phyloP scores from a whole-genome alignment of 129 eudicot species.

The Deinandra increscens region DNA sequence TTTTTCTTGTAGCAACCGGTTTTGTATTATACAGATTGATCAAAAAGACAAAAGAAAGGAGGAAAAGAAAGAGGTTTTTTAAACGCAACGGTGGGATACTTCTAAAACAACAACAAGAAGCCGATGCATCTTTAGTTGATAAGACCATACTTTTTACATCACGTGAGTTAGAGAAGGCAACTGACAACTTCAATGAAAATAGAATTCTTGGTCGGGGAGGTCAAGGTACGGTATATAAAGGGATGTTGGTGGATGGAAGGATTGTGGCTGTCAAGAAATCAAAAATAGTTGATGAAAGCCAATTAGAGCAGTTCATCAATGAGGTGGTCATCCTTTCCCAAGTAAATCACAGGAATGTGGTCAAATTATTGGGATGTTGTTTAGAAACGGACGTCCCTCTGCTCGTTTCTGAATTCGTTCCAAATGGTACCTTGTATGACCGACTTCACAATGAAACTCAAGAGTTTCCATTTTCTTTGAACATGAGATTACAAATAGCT shows the following conservation, averaged over 20 bases:
- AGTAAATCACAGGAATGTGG: slow-evolving; percentile 32
- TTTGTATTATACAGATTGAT: background rate
- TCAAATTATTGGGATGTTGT: slow-evolving; percentile 37
- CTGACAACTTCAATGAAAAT: slow-evolving; percentile 27
- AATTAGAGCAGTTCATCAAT: slow-evolving; percentile 26
- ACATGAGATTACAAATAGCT: slow-evolving; percentile 29
- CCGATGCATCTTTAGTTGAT: background rate
- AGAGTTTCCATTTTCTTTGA: slow-evolving; percentile 21
- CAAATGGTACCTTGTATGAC: slow-evolving; percentile 38
- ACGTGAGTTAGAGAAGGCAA: slow-evolving; percentile 29
- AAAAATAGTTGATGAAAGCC: slow-evolving; percentile 19
- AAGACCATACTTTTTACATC: slow-evolving; percentile 32
- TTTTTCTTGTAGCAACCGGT: background rate
- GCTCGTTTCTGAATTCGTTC: slow-evolving; percentile 36
- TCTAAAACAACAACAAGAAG: background rate
- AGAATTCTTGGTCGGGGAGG: slow-evolving; percentile 37
- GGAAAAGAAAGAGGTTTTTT: background rate
- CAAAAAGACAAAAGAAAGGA: background rate
- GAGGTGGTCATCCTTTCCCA: slow-evolving; percentile 32
- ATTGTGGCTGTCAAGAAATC: slow-evolving; percentile 34
- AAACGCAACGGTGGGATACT: background rate
- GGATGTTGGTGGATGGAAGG: slow-evolving; percentile 33
- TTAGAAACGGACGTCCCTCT: slow-evolving; percentile 35
- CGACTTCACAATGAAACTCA: slow-evolving; percentile 2
- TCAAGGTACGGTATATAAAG: slow-evolving; percentile 39